Base-by-base conservation (phyloP, 768 basidiomycete genomes). In the Lentinula sp. region DNA sequence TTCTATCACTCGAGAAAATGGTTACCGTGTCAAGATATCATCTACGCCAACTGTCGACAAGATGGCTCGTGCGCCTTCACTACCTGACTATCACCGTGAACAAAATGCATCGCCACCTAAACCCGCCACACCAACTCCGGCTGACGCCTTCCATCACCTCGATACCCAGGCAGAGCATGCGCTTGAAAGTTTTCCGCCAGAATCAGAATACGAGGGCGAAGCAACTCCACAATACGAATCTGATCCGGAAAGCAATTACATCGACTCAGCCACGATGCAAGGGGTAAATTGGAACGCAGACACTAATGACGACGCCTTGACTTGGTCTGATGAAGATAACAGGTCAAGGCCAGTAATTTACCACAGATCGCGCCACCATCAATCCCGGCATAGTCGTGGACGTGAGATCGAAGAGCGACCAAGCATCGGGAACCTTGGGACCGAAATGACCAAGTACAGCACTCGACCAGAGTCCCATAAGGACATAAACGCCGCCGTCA, bases 1-100 rank as follows among this genome's bases (percentile, higher is more conserved):
- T 49, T 88, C 88, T 2, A 77, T 89, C 59, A 80, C 81, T 3
- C 76, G 75, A 31, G 88, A 89, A 71, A 74, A 80, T 5, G 88
- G 86, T 2, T 87, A 88, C 73, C 78, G 73, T 60, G 76, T 79
- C 23, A 81, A 80, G 53, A 63, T 73, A 16, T 61, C 68, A 50
- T 65, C 74, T 13, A 68, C 67, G 28, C 62, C 69, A 34, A 65
- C 58, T 37, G 60, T 67, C 42, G 67, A 61, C 56, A 78, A 75
- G 66, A 64, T 65, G 7, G 70, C 73, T 34, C 65, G 63, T 9
- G 71, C 65, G 50, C 71, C 65, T 28, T 70, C 65, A 42, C 70
- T 68, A 16, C 37, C 68, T 64, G 40, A 67, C 66, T 39, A 74
- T 71, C 42, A 66, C 67, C 57, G 60, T 53, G 11, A 64, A 62